Evolutionary conservation across 2,329 filamentous ascomycete genomes (phyloP).

Genomic region (Neurospora sp.): DNA sequence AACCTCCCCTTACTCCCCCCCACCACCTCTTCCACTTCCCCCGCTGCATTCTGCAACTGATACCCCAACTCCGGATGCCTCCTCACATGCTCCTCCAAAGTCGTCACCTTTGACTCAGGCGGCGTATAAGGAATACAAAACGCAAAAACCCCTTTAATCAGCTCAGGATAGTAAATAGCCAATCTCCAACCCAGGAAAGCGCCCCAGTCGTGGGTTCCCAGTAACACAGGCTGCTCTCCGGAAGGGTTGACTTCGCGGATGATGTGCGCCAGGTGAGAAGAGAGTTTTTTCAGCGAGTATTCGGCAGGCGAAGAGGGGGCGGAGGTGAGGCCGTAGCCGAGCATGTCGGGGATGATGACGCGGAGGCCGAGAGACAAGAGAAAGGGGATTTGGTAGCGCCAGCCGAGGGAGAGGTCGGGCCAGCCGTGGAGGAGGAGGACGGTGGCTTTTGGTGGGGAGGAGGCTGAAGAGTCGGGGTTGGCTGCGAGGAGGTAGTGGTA

Average conservation of each 20-base stretch:
- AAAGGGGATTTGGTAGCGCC: conserved; percentile 80
- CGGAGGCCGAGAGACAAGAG: conserved; percentile 62
- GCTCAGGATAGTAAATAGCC: background rate
- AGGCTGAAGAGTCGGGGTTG: conserved; percentile 28
- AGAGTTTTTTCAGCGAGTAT: conserved; percentile 63
- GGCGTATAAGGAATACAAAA: background rate
- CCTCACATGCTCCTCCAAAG: background rate
- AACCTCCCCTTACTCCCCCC: background rate
- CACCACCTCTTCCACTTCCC: background rate
- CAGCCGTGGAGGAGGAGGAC: conserved; percentile 57
- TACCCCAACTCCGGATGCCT: background rate
- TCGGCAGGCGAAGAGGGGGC: conserved; percentile 50
- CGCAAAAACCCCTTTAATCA: background rate
- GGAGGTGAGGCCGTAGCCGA: conserved; percentile 74
- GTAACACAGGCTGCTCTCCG: no score
- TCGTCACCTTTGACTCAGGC: background rate
- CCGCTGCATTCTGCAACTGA: background rate
- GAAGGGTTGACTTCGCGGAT: conserved; percentile 39
- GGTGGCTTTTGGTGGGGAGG: conserved; percentile 24
- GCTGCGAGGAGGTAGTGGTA: conserved; percentile 54
- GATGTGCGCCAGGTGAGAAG: conserved; percentile 66
- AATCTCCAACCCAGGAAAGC: background rate
- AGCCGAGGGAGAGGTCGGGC: conserved; percentile 74
- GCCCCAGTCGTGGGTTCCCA: background rate
- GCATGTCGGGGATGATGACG: conserved; percentile 75